Evolutionary conservation across 352 stramenopile species (phyloP), one percentile per base, ranked within the genome.

Genomic region (Globisporangium abappressorium): DNA sequence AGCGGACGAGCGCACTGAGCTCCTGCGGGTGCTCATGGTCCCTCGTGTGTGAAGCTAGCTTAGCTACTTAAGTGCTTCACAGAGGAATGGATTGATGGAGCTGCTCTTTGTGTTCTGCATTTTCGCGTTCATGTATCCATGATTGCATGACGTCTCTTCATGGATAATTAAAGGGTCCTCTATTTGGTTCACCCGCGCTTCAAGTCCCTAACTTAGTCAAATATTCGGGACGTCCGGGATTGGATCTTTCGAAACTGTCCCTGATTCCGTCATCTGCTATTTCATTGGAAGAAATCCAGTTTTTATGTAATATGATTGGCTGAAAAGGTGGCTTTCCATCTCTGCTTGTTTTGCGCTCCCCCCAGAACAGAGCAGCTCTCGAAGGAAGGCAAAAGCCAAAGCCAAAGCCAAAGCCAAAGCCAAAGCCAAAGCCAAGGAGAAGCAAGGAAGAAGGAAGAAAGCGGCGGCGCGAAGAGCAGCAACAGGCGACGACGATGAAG

Each of bases 401-500:
- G 22, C 24, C n/a, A 20, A 47, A n/a, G n/a, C n/a, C n/a, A n/a
- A n/a, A n/a, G n/a, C n/a, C n/a, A n/a, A n/a, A n/a, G n/a, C n/a
- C n/a, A 62, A n/a, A 20, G 22, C 53, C 53, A 57, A 57, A 34
- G 22, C 24, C n/a, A 20, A 47, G 20, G 54, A 60, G 54, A 60
- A 60, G 8, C 18, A 20, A 51, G 49, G 62, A 64, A 74, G 68
- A 71, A 78, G 64, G 38, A 63, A 71, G 70, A 62, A 70, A 63
- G 57, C 57, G 67, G 58, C 49, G 64, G 65, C 63, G 69, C 43
- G 51, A 68, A 57, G 46, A 70, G 62, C 59, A 57, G 22, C 66
- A 67, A 59, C 24, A 63, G 34, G 57, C 12, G 22, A 38, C 30
- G 30, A 11, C 18, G 60, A 92, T 92, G 83, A 93, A 92, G 78